Conservation (phyloP, 129 eudicot genomes). For the Helianthus annuus region HanXRQr2.0-SUNRISE NC_035436.2:5974967-5975466, state of each 20-base stretch:
- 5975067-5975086: slow-evolving; percentile 65
- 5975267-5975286: slow-evolving; percentile 69
- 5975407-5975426: no score
- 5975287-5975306: slow-evolving; percentile 17
- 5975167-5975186: slow-evolving; percentile 80
- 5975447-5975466: no score
- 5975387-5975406: no score
- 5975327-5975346: no score
- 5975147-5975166: slow-evolving; percentile 63
- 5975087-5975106: slow-evolving; percentile 66
- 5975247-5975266: slow-evolving; percentile 41
- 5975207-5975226: slow-evolving; percentile 71
- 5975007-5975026: slow-evolving; percentile 66
- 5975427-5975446: no score
- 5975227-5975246: slow-evolving; percentile 71
- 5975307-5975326: not conserved
- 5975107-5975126: slow-evolving; percentile 81
- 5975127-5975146: slow-evolving; percentile 69
- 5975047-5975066: slow-evolving; percentile 93
- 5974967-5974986: slow-evolving; percentile 87
- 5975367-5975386: no score
- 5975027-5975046: slow-evolving; percentile 99
- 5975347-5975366: no score
- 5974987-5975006: slow-evolving; percentile 94
- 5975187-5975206: slow-evolving; percentile 53